Conservation (phyloP, 805 yeast genomes). For the Yamadazyma endophytica region DNA sequence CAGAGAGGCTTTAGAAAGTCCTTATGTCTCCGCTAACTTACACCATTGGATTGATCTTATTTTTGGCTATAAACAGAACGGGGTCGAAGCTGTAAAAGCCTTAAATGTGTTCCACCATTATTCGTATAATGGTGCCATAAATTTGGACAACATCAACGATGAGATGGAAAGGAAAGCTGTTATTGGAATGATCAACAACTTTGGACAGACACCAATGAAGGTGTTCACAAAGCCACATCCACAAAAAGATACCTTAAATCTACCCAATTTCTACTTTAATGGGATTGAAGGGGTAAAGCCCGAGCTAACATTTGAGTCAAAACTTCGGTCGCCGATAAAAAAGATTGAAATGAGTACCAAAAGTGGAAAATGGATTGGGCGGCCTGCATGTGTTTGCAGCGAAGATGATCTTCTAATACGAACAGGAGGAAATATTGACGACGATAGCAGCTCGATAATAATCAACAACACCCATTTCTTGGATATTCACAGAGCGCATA, state of each 20-base stretch:
- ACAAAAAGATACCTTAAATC: conserved; percentile 32
- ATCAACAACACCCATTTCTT: conserved; percentile 43
- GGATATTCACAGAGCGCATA: conserved; percentile 35
- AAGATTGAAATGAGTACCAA: conserved; percentile 43
- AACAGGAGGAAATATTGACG: conserved; percentile 19
- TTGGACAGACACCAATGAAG: conserved; percentile 86
- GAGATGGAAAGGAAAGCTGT: conserved; percentile 71
- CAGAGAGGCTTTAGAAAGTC: conserved; percentile 79
- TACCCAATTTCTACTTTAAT: conserved; percentile 34
- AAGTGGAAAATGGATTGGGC: conserved; percentile 48
- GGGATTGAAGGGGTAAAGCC: conserved; percentile 30
- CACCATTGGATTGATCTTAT: conserved; percentile 84
- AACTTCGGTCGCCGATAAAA: conserved; percentile 35
- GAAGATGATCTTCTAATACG: conserved; percentile 36
- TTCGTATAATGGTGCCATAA: conserved; percentile 81
- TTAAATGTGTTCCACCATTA: conserved; percentile 79
- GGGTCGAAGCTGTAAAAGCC: conserved; percentile 60
- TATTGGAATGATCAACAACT: conserved; percentile 83
- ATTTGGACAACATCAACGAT: conserved; percentile 69
- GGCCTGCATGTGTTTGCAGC: conserved; percentile 35
- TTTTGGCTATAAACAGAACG: conserved; percentile 78
- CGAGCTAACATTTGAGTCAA: conserved; percentile 39
- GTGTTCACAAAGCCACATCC: conserved; percentile 70
- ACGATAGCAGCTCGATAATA: conserved; percentile 26
- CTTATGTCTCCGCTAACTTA: conserved; percentile 69